Percentiles rank a stretch among this genome's conserved stretches.
Conservation (phyloP, 2,329 filamentous ascomycete species). For the Pyricularia sp. region DNA sequence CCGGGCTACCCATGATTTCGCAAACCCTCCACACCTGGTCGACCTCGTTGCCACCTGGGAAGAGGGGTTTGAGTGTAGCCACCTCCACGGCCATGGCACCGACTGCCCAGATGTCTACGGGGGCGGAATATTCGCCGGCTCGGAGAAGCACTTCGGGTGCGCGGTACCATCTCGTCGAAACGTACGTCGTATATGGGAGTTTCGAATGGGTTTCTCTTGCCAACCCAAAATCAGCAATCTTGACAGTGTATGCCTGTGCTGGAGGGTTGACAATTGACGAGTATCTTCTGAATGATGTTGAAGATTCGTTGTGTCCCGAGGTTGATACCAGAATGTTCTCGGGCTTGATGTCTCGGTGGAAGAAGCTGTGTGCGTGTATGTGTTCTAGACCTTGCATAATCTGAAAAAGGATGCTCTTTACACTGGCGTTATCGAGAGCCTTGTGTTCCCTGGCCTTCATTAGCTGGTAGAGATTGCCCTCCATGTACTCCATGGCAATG, state of each 20-base stretch:
- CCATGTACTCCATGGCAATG: constrained; percentile 99
- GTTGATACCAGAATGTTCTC: constrained; percentile 98
- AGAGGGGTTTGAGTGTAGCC: constrained; percentile 89
- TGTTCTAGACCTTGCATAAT: constrained; percentile 95
- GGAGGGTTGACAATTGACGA: constrained; percentile 89
- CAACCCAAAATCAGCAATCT: constrained; percentile 96
- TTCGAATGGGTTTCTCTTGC: constrained; percentile 97
- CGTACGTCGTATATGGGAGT: constrained; percentile 93
- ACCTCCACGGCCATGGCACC: constrained; percentile 98
- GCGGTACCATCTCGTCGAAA: constrained; percentile 96
- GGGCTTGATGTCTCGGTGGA: constrained; percentile 98
- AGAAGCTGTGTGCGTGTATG: constrained; percentile 94
- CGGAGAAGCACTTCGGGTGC: constrained; percentile 90
- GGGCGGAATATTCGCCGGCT: constrained; percentile 93
- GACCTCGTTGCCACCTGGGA: constrained; percentile 95
- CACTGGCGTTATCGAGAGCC: constrained; percentile 75
- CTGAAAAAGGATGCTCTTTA: constrained; percentile 97
- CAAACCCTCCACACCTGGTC: constrained; percentile 98
- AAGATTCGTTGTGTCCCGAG: constrained; percentile 71
- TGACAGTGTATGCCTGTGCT: constrained; percentile 90
- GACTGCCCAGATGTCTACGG: constrained; percentile 97
- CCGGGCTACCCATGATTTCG: constrained; percentile 98
- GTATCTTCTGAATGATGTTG: constrained; percentile 83
- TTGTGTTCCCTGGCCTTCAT: constrained; percentile 99
- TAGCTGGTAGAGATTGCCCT: constrained; percentile 94